Evolutionary conservation across 2,329 filamentous ascomycete genomes (phyloP).

Genomic region (Trichoderma arundinaceum): DNA sequence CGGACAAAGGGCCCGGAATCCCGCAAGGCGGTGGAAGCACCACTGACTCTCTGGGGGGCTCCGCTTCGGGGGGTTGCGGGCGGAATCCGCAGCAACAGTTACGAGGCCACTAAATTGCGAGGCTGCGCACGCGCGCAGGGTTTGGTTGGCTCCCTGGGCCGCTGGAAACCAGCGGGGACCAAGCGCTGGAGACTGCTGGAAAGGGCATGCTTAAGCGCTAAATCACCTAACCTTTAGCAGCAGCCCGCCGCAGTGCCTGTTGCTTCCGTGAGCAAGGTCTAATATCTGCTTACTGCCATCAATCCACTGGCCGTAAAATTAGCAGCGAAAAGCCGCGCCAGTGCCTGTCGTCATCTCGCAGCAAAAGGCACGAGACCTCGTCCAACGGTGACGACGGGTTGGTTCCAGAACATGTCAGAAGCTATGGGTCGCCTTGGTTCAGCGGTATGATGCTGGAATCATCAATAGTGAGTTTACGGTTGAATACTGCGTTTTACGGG

Average conservation of each 20-base stretch:
- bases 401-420: conserved; percentile 22
- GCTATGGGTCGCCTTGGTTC: conserved; percentile 9
- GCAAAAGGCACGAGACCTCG: conserved; percentile 10
- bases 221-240: too few relatives aligned
- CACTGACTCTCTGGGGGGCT: neutral
- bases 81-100: conserved; percentile 24
- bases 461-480: too few relatives aligned
- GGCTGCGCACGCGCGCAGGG: conserved; percentile 2
- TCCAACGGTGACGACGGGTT: conserved; percentile 2
- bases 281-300: too few relatives aligned
- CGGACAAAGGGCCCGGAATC: too few relatives aligned
- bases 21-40: conserved; percentile 4
- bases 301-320: neutral
- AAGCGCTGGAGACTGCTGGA: neutral
- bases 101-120: conserved; percentile 1
- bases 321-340: conserved; percentile 18
- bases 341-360: conserved; percentile 29
- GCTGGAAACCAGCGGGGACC: conserved; percentile 8
- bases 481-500: too few relatives aligned
- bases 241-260: too few relatives aligned
- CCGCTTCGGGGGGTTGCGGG: conserved; percentile 21
- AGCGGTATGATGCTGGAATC: too few relatives aligned
- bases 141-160: conserved; percentile 8
- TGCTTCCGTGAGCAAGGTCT: too few relatives aligned
- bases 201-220: too few relatives aligned